Percentiles rank a stretch among this genome's conserved stretches.
phyloP scores from a whole-genome alignment of 345 rosid genomes.

The Arabidopsis thaliana region TAIR10.1 NC_003071.7:14261501-14262000 shows the following conservation, averaged over 20 bases:
- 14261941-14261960: slow-evolving; percentile 28
- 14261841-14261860: slow-evolving; percentile 11
- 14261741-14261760: not conserved
- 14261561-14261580: not conserved
- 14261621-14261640: not conserved
- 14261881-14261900: not conserved
- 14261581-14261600: slow-evolving; percentile 4
- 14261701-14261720: slow-evolving; percentile 8
- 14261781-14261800: not conserved
- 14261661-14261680: not conserved
- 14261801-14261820: slow-evolving; percentile 10
- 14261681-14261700: not conserved
- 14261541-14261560: not conserved
- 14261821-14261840: slow-evolving; percentile 26
- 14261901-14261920: slow-evolving; percentile 30
- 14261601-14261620: not conserved
- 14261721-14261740: slow-evolving; percentile 8
- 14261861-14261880: slow-evolving; percentile 22
- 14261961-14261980: slow-evolving; percentile 24
- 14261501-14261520: not conserved
- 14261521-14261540: not conserved
- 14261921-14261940: not conserved
- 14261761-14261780: slow-evolving; percentile 16
- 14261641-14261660: slow-evolving; percentile 30
- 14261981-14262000: slow-evolving; percentile 23